Conservation (phyloP, 768 basidiomycete species). For the Mycena olivaceomarginata region DNA sequence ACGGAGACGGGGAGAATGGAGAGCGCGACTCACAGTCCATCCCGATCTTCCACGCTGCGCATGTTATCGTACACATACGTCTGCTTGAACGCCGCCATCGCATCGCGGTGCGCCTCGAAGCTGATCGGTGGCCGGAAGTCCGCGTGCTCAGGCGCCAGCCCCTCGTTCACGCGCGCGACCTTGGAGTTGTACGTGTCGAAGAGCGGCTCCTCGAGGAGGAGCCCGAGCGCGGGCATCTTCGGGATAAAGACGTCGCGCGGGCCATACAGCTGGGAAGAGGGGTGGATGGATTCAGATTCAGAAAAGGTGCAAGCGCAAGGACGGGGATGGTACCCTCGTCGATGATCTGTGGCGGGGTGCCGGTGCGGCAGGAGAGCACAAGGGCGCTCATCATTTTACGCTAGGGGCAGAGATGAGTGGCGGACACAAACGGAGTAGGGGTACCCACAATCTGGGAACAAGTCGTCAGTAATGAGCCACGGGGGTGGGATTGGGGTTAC, state of each 20-base stretch:
- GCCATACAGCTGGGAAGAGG: conserved; percentile 78
- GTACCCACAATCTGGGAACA: conserved; percentile 68
- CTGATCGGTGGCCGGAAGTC: conserved; percentile 85
- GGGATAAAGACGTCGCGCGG: conserved; percentile 89
- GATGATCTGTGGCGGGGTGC: conserved; percentile 84
- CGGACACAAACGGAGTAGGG: conserved; percentile 31
- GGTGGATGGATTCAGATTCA: background rate
- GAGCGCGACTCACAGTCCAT: conserved; percentile 78
- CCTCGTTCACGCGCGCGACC: conserved; percentile 69
- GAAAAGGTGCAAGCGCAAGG: background rate
- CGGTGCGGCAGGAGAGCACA: conserved; percentile 86
- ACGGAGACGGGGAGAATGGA: conserved; percentile 16
- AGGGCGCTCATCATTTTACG: conserved; percentile 97
- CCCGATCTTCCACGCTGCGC: conserved; percentile 87
- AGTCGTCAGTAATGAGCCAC: conserved; percentile 5
- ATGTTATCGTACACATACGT: conserved; percentile 91
- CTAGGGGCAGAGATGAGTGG: conserved; percentile 62
- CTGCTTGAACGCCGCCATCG: conserved; percentile 90
- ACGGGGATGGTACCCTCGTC: conserved; percentile 72
- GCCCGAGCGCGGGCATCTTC: conserved; percentile 96
- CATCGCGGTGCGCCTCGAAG: conserved; percentile 78
- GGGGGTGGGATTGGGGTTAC: conserved; percentile 63
- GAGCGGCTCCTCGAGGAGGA: conserved; percentile 92
- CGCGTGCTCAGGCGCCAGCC: conserved; percentile 69
- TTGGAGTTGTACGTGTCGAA: conserved; percentile 86